These are phyloP conservation scores for Tricholoma matsutake DNA, from an alignment of 768 basidiomycete species.

Conservation along the genomic window DNA sequence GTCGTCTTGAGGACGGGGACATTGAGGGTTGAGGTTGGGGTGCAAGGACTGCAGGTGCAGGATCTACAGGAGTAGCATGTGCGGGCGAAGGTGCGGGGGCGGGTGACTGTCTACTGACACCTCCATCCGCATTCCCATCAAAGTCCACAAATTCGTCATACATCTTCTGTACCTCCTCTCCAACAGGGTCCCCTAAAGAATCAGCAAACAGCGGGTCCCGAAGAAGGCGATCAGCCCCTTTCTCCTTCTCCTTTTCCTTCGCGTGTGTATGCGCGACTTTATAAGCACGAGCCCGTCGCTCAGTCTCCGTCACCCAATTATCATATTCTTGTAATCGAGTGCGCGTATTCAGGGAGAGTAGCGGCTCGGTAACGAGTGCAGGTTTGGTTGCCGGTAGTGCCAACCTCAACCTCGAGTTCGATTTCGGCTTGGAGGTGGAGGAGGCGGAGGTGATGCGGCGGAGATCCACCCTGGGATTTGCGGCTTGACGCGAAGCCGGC, in stretches of 20 bases:
- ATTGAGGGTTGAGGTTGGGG: neutral
- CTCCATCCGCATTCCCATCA: neutral
- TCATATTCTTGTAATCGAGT: constrained; percentile 4
- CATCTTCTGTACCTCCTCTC: constrained; percentile 4
- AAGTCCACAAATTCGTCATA: constrained; percentile 10
- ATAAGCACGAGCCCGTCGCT: neutral
- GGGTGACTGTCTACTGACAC: neutral
- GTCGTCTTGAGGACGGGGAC: neutral
- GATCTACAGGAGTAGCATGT: neutral
- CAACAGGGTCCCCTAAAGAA: neutral
- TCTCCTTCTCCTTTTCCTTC: neutral
- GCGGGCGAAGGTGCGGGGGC: neutral
- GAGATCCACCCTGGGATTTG: neutral
- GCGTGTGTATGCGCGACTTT: neutral
- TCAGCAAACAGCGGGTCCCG: neutral
- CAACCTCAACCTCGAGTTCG: neutral
- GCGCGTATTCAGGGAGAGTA: neutral
- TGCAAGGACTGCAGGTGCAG: neutral
- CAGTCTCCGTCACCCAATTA: neutral
- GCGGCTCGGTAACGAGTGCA: neutral
- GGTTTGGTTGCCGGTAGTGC: neutral
- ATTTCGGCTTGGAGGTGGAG: neutral
- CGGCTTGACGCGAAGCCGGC: neutral
- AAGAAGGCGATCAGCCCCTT: neutral
- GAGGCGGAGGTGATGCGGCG: neutral